Evolutionary conservation across 192 early-diverging fungal genomes (phyloP), one percentile per base, ranked within the genome.

Genomic region (Mortierella hygrophila): DNA sequence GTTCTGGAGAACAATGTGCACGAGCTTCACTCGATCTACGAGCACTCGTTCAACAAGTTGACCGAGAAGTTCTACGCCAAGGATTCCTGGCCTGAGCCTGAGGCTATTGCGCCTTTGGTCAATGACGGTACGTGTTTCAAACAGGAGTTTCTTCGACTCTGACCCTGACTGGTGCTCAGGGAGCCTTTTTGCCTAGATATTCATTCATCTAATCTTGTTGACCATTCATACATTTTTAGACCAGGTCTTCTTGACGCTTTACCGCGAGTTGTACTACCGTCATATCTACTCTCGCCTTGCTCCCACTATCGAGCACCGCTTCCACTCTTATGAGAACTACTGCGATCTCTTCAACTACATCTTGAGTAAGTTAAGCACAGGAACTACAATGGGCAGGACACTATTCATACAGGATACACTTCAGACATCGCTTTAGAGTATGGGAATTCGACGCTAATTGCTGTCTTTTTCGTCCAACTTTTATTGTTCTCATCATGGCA

Each of bases 341-440:
- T 97, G 96, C 89, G 97, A 97, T 83, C 89, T 99, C 77, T 99
- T 99, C 92, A 98, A 98, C 91, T 97, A 96, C 84, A 97, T 99
- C 68, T 89, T 99, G 82, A 97, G 94, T 96, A 90, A 91, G 91
- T 52, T 16, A 89, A 20, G 26, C 26, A 32, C 29, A 32, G 41
- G 40, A 35, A 38, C 23, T 52, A 52, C 15, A 52, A 52, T 52
- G 16, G 18, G 49, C 49, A 20, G 49, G 18, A 52, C 20, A 18
- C 0, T 52, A 18, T 52, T 21, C 49, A 5, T 52, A 18, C 16
- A 18, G 20, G 1, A 52, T 6, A 52, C 49, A 52, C 16, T 16
- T 52, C 49, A 20, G 49, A 52, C 18, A 20, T 52, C 49, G 21
- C 4, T 20, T 16, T 5, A n/a, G 6, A 49, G 29, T 29, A 21